Conservation (phyloP, 2,329 filamentous ascomycete species). For the Aspergillus persii region DNA sequence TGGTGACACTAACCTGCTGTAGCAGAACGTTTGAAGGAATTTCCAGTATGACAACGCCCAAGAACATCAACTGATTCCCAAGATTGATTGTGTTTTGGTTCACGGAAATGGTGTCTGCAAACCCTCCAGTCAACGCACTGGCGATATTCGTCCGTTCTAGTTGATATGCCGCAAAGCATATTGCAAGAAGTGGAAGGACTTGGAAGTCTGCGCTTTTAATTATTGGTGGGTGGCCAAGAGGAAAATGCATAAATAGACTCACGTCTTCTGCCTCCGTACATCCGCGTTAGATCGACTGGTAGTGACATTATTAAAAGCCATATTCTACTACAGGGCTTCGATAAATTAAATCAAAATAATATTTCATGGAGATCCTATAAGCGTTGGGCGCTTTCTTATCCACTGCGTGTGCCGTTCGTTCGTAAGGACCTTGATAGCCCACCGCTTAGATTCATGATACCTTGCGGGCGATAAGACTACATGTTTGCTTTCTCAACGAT, state of each 20-base stretch:
- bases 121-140: slow-evolving; percentile 51
- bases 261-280: background rate
- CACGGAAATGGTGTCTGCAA: slow-evolving; percentile 44
- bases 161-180: slow-evolving; percentile 53
- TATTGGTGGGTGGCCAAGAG: background rate
- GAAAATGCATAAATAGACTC: background rate
- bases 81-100: slow-evolving; percentile 51
- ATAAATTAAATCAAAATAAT: too few species aligned
- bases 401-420: too few species aligned
- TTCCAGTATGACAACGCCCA: slow-evolving; percentile 51
- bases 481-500: background rate
- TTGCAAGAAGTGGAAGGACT: slow-evolving; percentile 50
- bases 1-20: slow-evolving; percentile 15
- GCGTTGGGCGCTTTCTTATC: background rate
- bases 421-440: background rate
- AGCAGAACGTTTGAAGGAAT: slow-evolving; percentile 51
- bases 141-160: slow-evolving; percentile 55
- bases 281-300: background rate
- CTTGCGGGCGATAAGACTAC: background rate
- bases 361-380: background rate
- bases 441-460: background rate
- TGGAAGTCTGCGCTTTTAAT: background rate
- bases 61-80: slow-evolving; percentile 55
- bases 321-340: background rate
- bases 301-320: background rate